Evolutionary conservation across 169 alveolate genomes (phyloP).

Genomic region (Cryptosporidium andersoni): DNA sequence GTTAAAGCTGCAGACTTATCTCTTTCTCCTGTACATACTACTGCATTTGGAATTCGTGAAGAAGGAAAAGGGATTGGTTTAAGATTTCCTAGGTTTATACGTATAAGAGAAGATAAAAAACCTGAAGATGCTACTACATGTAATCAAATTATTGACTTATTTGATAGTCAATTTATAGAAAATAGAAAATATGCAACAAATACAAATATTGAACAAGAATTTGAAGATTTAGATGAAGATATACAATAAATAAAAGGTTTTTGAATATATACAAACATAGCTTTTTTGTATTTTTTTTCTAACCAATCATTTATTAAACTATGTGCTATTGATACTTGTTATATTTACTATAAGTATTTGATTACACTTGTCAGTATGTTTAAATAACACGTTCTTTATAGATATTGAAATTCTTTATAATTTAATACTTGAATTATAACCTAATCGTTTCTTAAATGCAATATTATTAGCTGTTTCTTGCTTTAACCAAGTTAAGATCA

Average conservation of each 20-base stretch:
- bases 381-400: not conserved
- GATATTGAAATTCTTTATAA: not conserved
- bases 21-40: constrained; percentile 95
- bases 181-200: not conserved
- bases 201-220: not conserved
- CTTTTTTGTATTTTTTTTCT: too few species aligned
- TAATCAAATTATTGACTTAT: constrained; percentile 87
- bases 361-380: too few species aligned
- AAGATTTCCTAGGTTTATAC: constrained; percentile 96
- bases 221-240: not conserved
- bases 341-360: too few species aligned
- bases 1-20: constrained; percentile 96
- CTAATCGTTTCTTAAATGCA: not conserved
- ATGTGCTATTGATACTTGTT: too few species aligned
- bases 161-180: constrained; percentile 77
- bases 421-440: not conserved
- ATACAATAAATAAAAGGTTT: not conserved
- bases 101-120: constrained; percentile 94
- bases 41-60: constrained; percentile 87
- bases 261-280: too few species aligned
- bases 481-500: constrained; percentile 3
- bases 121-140: constrained; percentile 92
- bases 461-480: constrained; percentile 29
- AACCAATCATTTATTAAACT: too few species aligned
- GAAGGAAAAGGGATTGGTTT: constrained; percentile 93